A percentile compares a stretch with the other conserved stretches of the same genome.
Conservation (phyloP, 2,329 filamentous ascomycete genomes). For the Dactylellina leptospora region DNA sequence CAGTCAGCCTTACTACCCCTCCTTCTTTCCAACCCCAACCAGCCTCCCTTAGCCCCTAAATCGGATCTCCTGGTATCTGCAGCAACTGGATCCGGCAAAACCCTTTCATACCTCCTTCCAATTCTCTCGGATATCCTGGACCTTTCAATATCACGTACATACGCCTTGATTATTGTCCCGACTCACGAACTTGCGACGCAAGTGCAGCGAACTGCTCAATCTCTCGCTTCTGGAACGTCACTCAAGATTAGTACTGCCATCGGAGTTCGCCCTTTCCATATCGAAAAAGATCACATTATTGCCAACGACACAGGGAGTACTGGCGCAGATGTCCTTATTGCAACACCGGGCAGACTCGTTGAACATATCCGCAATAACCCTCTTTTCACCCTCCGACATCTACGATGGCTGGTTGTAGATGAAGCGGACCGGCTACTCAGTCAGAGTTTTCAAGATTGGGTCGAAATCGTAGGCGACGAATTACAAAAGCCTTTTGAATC, state of each 20-base stretch:
- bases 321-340: slow-evolving; percentile 84
- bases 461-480: slow-evolving; percentile 74
- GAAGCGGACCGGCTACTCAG: slow-evolving; percentile 92
- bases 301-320: slow-evolving; percentile 62
- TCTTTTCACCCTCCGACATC: slow-evolving; percentile 78
- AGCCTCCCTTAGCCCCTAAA: slow-evolving; percentile 60
- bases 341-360: slow-evolving; percentile 88
- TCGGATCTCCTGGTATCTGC: slow-evolving; percentile 91
- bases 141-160: slow-evolving; percentile 71
- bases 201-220: slow-evolving; percentile 78
- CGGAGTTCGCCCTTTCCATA: slow-evolving; percentile 77
- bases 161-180: slow-evolving; percentile 85
- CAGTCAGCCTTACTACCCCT: slow-evolving; percentile 83
- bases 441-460: slow-evolving; percentile 92
- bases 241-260: slow-evolving; percentile 83
- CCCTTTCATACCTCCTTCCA: slow-evolving; percentile 86
- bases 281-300: slow-evolving; percentile 71
- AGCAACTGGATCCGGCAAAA: slow-evolving; percentile 95
- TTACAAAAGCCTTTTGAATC: slow-evolving; percentile 67
- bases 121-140: slow-evolving; percentile 79
- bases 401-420: slow-evolving; percentile 90
- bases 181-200: slow-evolving; percentile 91
- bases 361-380: slow-evolving; percentile 86
- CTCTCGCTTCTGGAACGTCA: slow-evolving; percentile 75
- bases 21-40: slow-evolving; percentile 66